These are phyloP conservation scores for Bullera alba DNA, from an alignment of 768 basidiomycete species.

Conservation along the genomic window DNA sequence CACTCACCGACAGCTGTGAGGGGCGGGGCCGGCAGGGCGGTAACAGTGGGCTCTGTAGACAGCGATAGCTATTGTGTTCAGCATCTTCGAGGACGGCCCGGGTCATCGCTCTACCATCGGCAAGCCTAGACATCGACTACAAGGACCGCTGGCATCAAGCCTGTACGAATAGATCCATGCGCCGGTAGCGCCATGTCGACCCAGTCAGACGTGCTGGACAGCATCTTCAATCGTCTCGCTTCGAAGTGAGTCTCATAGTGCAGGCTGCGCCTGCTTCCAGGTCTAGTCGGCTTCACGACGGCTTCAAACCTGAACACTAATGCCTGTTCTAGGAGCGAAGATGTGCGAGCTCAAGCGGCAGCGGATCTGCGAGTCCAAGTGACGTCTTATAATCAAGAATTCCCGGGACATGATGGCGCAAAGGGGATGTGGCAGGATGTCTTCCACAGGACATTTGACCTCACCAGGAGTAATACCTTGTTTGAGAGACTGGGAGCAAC, in stretches of 20 bases:
- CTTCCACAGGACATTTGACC: conserved; percentile 35
- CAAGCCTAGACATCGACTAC: too few relatives aligned
- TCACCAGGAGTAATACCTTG: conserved; percentile 34
- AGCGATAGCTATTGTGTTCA: too few relatives aligned
- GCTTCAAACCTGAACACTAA: background rate
- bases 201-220: conserved; percentile 36
- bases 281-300: background rate
- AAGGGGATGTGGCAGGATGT: conserved; percentile 36
- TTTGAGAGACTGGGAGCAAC: conserved; percentile 34
- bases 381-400: conserved; percentile 24
- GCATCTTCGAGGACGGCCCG: too few relatives aligned
- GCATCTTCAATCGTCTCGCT: conserved; percentile 30
- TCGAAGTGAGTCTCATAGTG: conserved; percentile 47
- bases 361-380: conserved; percentile 29
- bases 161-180: too few relatives aligned
- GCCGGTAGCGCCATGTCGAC: conserved; percentile 21
- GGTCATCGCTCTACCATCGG: too few relatives aligned
- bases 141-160: too few relatives aligned
- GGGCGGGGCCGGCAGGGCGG: too few relatives aligned
- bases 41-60: too few relatives aligned
- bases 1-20: too few relatives aligned
- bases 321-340: conserved; percentile 51
- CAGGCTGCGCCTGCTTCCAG: too few relatives aligned
- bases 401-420: conserved; percentile 31
- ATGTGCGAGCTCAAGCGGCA: conserved; percentile 63